Evolutionary conservation across 2,329 filamentous ascomycete species (phyloP).

Genomic region (Alternaria gansuensis): DNA sequence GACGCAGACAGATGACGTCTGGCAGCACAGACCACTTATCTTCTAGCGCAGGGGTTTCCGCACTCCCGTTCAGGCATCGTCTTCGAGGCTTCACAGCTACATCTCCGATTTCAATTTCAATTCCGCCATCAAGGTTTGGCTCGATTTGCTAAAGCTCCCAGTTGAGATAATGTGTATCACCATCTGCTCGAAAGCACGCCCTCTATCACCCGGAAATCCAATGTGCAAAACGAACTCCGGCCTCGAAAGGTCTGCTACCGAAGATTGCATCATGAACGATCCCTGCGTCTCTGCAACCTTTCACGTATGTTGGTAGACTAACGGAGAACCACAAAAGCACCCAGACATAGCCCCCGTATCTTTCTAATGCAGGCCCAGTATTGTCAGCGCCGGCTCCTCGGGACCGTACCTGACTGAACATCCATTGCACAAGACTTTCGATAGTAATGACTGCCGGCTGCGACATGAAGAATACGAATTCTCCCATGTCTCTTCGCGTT

Average conservation of each 20-base stretch:
- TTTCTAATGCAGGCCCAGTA: neutral
- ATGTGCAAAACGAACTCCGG: neutral
- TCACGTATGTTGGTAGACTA: neutral
- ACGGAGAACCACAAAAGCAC: neutral
- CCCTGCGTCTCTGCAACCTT: neutral
- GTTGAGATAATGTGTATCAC: neutral
- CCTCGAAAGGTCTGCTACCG: neutral
- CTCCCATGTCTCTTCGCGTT: conserved; percentile 18
- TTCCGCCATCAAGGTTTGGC: neutral
- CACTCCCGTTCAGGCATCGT: neutral
- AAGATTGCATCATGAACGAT: neutral
- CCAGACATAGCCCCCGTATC: neutral
- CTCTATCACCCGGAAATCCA: neutral
- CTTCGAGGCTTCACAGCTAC: neutral
- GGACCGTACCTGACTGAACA: neutral
- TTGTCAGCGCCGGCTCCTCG: neutral
- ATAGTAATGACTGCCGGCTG: conserved; percentile 3
- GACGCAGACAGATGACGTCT: neutral
- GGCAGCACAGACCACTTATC: conserved; percentile 1
- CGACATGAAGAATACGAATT: conserved; percentile 12
- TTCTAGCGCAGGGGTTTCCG: neutral
- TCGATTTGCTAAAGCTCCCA: neutral
- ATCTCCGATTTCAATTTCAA: neutral
- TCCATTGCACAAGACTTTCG: conserved; percentile 7
- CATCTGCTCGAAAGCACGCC: neutral